Conservation (phyloP, 176 grass and related monocot genomes). For the Oryza glumipatula region DNA sequence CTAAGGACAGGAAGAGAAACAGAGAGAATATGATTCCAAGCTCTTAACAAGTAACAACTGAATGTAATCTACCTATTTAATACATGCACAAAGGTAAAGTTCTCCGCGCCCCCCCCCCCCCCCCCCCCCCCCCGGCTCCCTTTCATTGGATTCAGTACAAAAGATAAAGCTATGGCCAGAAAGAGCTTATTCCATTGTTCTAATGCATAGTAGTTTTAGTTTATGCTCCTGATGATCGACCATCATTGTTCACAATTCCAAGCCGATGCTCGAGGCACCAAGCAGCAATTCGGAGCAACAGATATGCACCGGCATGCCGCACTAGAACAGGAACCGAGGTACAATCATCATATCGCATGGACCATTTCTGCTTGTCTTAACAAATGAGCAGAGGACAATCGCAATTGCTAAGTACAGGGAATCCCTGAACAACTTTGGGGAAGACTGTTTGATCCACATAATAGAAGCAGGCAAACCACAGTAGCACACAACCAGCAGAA, state of each 20-base stretch:
- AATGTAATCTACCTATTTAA: slow-evolving; percentile 50
- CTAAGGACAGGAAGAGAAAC: neutral
- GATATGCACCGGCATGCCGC: slow-evolving; percentile 46
- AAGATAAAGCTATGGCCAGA: slow-evolving; percentile 57
- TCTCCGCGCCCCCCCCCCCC: neutral
- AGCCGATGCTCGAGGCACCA: slow-evolving; percentile 42
- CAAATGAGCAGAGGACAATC: slow-evolving; percentile 28
- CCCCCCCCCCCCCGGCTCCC: slow-evolving; percentile 1
- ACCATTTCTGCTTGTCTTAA: slow-evolving; percentile 31
- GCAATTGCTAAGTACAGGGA: slow-evolving; percentile 27
- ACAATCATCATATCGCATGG: slow-evolving; percentile 32
- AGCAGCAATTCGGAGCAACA: slow-evolving; percentile 13
- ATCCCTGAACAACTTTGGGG: slow-evolving; percentile 37
- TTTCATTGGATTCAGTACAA: slow-evolving; percentile 44
- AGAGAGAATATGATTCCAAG: slow-evolving; percentile 51
- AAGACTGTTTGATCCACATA: slow-evolving; percentile 37
- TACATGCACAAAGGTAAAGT: slow-evolving; percentile 35
- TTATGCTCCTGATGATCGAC: slow-evolving; percentile 44
- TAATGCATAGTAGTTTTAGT: slow-evolving; percentile 36
- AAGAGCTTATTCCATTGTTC: slow-evolving; percentile 56
- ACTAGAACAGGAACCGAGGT: slow-evolving; percentile 38
- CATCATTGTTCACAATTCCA: slow-evolving; percentile 40
- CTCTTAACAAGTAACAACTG: slow-evolving; percentile 59
- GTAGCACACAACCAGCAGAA: slow-evolving; percentile 22
- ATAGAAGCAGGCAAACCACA: slow-evolving; percentile 33